Base-by-base conservation (phyloP, 495 filamentous ascomycete genomes). In the Daldinia caldariorum region DNA sequence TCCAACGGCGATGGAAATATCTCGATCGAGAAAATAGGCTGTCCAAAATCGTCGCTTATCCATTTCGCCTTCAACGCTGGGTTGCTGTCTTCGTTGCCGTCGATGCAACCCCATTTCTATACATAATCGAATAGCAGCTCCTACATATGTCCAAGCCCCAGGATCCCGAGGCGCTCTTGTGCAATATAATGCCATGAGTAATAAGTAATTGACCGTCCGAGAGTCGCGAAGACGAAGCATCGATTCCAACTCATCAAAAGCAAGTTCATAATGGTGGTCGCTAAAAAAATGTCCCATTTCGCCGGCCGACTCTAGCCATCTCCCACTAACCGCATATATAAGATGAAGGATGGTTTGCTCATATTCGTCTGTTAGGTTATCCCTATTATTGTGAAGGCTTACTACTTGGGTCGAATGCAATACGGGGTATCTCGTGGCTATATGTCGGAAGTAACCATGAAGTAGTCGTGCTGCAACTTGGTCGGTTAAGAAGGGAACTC, bases 101-200 rank as follows among this genome's bases (percentile, higher is more conserved):
- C 84, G 79, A 58, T 87, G 84, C n/a, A 86, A 79, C 3, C 84
- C 85, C n/a, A 87, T 76, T 63, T 87, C 84, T 56, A 87, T 81
- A 41, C 83, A 84, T 22, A 83, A 81, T 49, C 80, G 82, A 82
- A 87, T 85, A 3, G 83, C 84, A 16, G 83, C 77, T 58, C 84
- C 83, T 14, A 87, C 59, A 22, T 73, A 76, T 0, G 72, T 75
- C 76, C 76, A 78, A 6, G 72, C 74, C 2, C 74, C 74, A 0
- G 76, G 74, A 41, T 78, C 74, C 47, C 71, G 66, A 3, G 76
- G 76, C 6, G 73, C 71, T 58, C 76, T 66, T 20, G 73, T 72
- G 50, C 72, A 78, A 47, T 78, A 73, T 5, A 75, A 61, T 9
- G 74, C 72, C 67, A 78, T 66, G 22, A 78, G 68, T 10, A 75